Conservation (phyloP, 768 basidiomycete species). For the Pleurotus sapidus region DNA sequence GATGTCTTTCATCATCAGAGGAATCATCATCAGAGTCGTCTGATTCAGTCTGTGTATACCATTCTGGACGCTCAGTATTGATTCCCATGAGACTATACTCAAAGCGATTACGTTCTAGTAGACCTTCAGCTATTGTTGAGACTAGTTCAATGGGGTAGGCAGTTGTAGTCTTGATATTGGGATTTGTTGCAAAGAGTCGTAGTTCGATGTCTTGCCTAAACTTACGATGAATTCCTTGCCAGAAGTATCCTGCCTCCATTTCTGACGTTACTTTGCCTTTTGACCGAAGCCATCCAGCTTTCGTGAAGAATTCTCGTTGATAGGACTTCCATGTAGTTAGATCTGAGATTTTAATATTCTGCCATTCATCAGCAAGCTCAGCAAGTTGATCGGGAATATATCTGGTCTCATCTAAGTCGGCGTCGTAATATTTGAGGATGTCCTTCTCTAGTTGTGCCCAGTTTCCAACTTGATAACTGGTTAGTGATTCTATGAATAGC, state of each 20-base stretch:
- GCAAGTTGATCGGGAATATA: neutral
- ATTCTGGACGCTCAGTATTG: conserved; percentile 5
- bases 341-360: neutral
- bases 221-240: no score
- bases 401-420: neutral
- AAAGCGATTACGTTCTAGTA: conserved; percentile 6
- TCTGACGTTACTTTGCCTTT: no score
- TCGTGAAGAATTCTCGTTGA: conserved; percentile 3
- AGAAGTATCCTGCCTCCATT: no score
- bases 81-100: conserved; percentile 2
- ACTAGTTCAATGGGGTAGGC: neutral
- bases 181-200: neutral
- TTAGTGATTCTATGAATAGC: neutral
- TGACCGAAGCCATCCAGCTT: neutral
- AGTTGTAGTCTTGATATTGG: neutral
- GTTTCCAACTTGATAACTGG: neutral
- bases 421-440: neutral
- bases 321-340: conserved; percentile 9
- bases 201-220: neutral
- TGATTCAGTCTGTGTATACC: neutral
- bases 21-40: neutral
- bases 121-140: neutral
- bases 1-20: neutral
- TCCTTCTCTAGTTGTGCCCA: neutral
- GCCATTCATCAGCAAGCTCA: neutral